Evolutionary conservation across 2,329 filamentous ascomycete genomes (phyloP).

Genomic region (Botrytis tulipae): DNA sequence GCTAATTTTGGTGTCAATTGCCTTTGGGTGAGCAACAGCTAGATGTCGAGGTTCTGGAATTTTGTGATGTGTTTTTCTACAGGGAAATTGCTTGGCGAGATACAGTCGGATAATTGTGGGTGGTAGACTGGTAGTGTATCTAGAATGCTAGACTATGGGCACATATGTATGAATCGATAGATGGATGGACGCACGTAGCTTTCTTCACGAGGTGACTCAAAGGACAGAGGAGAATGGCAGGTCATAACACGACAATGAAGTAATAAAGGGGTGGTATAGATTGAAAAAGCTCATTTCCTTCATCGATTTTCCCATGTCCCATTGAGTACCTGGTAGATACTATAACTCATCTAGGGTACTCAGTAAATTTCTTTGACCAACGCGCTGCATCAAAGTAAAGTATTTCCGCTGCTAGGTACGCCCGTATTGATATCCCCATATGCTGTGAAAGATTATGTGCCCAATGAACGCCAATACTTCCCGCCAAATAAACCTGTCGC

Average conservation of each 20-base stretch:
- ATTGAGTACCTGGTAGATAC: background rate
- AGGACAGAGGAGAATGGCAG: no score
- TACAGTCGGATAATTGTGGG: background rate
- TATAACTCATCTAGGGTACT: slow-evolving; percentile 10
- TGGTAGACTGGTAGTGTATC: background rate
- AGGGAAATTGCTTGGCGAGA: background rate
- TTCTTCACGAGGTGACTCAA: background rate
- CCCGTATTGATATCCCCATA: slow-evolving; percentile 14
- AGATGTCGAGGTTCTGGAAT: background rate
- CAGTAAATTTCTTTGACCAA: background rate
- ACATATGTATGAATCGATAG: background rate
- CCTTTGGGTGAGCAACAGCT: background rate
- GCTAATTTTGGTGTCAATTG: background rate
- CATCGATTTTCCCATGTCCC: background rate
- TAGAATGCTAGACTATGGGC: background rate
- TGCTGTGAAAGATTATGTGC: slow-evolving; percentile 9
- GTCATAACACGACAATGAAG: background rate
- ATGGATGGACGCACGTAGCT: background rate
- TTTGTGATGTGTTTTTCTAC: no score
- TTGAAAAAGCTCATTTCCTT: background rate
- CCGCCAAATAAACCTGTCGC: background rate
- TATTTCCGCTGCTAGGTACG: slow-evolving; percentile 6
- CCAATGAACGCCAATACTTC: slow-evolving; percentile 18
- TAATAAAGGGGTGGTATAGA: background rate
- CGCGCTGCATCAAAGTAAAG: slow-evolving; percentile 11